A percentile compares a stretch with the other conserved stretches of the same genome.
These are phyloP conservation scores for Fusarium acutatum DNA, from an alignment of 2,329 filamentous ascomycete species.

Conservation along the genomic window DNA sequence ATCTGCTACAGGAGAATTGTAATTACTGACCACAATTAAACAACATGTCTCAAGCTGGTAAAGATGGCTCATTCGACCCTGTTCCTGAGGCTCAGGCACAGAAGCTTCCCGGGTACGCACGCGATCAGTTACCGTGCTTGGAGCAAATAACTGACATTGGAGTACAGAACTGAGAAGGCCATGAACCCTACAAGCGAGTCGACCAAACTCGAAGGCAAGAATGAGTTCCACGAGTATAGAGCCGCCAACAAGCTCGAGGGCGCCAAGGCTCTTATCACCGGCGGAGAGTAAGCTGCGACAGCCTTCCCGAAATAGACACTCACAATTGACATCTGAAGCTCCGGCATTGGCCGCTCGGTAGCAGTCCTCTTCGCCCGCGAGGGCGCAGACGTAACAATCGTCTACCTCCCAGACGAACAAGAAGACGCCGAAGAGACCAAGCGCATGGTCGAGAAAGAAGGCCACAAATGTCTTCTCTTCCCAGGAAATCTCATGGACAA, in stretches of 20 bases:
- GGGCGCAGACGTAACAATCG: conserved; percentile 64
- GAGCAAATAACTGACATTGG: not conserved
- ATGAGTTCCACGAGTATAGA: conserved; percentile 48
- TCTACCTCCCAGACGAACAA: conserved; percentile 64
- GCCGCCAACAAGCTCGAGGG: conserved; percentile 59
- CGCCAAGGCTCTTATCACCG: conserved; percentile 63
- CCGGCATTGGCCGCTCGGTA: conserved; percentile 63
- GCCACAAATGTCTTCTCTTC: conserved; percentile 57
- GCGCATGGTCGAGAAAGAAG: conserved; percentile 59
- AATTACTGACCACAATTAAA: not conserved
- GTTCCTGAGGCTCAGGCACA: conserved; percentile 48
- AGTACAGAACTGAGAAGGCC: conserved; percentile 46
- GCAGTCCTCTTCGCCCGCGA: conserved; percentile 66
- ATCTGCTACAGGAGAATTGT: not conserved
- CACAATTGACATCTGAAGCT: conserved; percentile 29
- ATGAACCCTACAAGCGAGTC: conserved; percentile 52
- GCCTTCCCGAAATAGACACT: too few relatives aligned
- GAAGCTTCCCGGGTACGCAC: conserved; percentile 48
- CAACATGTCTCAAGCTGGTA: conserved; percentile 26
- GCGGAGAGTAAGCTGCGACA: conserved; percentile 58
- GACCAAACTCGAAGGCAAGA: conserved; percentile 52
- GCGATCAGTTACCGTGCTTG: not conserved
- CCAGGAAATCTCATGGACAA: conserved; percentile 59
- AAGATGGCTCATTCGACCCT: conserved; percentile 47
- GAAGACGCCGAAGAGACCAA: conserved; percentile 64